A percentile compares a stretch with the other conserved stretches of the same genome.
These are phyloP conservation scores for Sergeia podlipaevii DNA, from an alignment of 208 protist genomes.

Conservation along the genomic window DNA sequence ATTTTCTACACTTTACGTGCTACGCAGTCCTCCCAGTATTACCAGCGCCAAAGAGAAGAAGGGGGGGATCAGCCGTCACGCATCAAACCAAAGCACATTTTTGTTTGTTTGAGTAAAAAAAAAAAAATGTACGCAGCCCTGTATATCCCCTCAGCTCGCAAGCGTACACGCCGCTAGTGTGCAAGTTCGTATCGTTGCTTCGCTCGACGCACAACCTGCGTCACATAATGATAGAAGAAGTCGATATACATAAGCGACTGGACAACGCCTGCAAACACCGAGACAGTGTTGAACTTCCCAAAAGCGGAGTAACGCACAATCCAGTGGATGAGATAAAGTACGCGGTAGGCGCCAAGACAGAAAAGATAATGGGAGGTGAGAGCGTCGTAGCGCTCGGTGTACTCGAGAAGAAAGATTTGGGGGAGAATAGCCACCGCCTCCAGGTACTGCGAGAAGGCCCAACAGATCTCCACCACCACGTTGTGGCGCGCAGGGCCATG, in stretches of 20 bases:
- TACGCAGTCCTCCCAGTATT: too few relatives aligned
- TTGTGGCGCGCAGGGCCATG: slow-evolving; percentile 28
- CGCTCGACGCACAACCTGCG: slow-evolving; percentile 70
- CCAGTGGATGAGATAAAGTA: slow-evolving; percentile 96
- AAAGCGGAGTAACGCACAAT: slow-evolving; percentile 81
- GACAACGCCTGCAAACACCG: slow-evolving; percentile 76
- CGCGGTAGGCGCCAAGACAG: slow-evolving; percentile 91
- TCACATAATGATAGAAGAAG: slow-evolving; percentile 97
- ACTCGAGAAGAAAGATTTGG: slow-evolving; percentile 95
- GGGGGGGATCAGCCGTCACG: too few relatives aligned
- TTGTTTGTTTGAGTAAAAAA: too few relatives aligned
- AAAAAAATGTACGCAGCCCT: not conserved
- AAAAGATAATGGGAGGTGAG: slow-evolving; percentile 96
- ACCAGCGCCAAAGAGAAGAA: too few relatives aligned
- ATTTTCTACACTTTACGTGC: too few relatives aligned
- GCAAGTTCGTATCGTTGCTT: slow-evolving; percentile 79
- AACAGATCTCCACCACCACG: slow-evolving; percentile 80
- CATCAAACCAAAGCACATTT: too few relatives aligned
- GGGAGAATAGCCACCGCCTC: slow-evolving; percentile 96
- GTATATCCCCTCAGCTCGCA: not conserved
- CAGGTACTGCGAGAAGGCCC: slow-evolving; percentile 96
- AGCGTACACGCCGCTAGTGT: slow-evolving; percentile 21
- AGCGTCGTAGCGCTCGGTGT: slow-evolving; percentile 91
- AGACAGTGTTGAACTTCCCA: slow-evolving; percentile 60
- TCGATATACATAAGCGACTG: slow-evolving; percentile 95